Percentiles rank a stretch among this genome's conserved stretches.
phyloP scores from a whole-genome alignment of 352 stramenopile genomes.

The Globisporangium carolinianum region DNA sequence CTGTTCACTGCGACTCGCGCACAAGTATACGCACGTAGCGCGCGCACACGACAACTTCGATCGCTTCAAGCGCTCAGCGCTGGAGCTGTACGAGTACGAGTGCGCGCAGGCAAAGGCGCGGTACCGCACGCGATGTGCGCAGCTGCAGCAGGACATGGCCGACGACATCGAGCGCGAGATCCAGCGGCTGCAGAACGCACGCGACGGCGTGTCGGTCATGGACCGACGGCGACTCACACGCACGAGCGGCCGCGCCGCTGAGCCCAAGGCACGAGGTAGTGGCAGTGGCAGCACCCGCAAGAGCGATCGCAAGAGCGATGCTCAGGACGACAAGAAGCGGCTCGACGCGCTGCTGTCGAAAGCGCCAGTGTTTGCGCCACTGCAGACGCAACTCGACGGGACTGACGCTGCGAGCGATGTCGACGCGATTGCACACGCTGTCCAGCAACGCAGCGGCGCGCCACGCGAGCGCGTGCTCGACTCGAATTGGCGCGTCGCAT shows the following conservation, averaged over 20 bases:
- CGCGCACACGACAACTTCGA: slow-evolving; percentile 24
- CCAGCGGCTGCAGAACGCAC: slow-evolving; percentile 37
- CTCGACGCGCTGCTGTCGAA: slow-evolving; percentile 43
- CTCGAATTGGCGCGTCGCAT: not conserved
- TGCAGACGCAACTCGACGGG: slow-evolving; percentile 24
- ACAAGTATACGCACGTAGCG: slow-evolving; percentile 16
- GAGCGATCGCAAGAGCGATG: slow-evolving; percentile 20
- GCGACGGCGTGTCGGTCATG: slow-evolving; percentile 61
- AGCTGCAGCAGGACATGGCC: slow-evolving; percentile 47
- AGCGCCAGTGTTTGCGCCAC: slow-evolving; percentile 39
- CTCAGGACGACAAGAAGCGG: slow-evolving; percentile 46
- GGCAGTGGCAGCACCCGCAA: not conserved
- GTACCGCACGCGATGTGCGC: slow-evolving; percentile 35
- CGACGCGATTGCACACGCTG: slow-evolving; percentile 22
- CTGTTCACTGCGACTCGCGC: slow-evolving; percentile 18
- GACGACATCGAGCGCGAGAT: slow-evolving; percentile 49
- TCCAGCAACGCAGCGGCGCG: slow-evolving; percentile 4
- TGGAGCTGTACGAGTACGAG: slow-evolving; percentile 34
- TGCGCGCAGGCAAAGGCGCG: slow-evolving; percentile 25
- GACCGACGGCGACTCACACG: slow-evolving; percentile 36
- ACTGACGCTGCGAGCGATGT: slow-evolving; percentile 34
- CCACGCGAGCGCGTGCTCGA: not conserved
- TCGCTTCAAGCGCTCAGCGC: slow-evolving; percentile 18
- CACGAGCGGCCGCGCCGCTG: slow-evolving; percentile 1
- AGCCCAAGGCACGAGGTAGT: slow-evolving; percentile 2